Conservation (phyloP, 257 asterid species). For the Fraxinus quadrangulata region DNA sequence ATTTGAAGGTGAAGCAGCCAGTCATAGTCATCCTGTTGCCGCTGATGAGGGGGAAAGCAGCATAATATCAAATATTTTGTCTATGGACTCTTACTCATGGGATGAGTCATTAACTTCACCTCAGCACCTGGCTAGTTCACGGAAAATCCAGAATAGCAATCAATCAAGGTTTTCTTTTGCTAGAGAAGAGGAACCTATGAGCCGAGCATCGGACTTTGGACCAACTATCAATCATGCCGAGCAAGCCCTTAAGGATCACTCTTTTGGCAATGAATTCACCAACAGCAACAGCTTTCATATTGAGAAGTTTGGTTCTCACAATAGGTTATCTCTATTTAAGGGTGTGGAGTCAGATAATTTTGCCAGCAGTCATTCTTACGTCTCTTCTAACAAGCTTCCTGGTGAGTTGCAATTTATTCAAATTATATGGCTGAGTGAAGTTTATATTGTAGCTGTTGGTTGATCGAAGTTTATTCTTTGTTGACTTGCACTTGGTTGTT, state of each 20-base stretch:
- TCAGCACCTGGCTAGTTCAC: slow-evolving; percentile 61
- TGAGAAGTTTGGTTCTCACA: slow-evolving; percentile 49
- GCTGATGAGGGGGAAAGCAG: slow-evolving; percentile 74
- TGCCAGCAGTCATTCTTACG: slow-evolving; percentile 40
- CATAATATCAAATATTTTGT: slow-evolving; percentile 82
- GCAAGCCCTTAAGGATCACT: slow-evolving; percentile 47
- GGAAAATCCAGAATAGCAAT: slow-evolving; percentile 61
- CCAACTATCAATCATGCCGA: slow-evolving; percentile 44
- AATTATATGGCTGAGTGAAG: neutral
- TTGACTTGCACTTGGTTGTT: neutral
- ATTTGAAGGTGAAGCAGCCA: slow-evolving; percentile 49
- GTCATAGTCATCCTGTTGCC: slow-evolving; percentile 22
- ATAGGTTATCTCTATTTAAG: slow-evolving; percentile 50
- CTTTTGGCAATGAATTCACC: slow-evolving; percentile 44
- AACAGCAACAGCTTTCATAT: slow-evolving; percentile 44
- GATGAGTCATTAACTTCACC: slow-evolving; percentile 73
- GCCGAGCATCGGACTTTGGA: slow-evolving; percentile 43
- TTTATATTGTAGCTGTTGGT: neutral
- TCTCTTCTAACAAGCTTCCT: slow-evolving; percentile 56
- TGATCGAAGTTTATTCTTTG: neutral
- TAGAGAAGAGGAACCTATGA: slow-evolving; percentile 63
- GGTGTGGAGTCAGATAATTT: slow-evolving; percentile 53
- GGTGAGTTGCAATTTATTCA: slow-evolving; percentile 46
- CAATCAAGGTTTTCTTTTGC: slow-evolving; percentile 97
- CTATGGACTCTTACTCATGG: slow-evolving; percentile 83